Percentiles rank a stretch among this genome's conserved stretches.
phyloP scores from a whole-genome alignment of 495 filamentous ascomycete species.

The Haplographium delicatum region DNA sequence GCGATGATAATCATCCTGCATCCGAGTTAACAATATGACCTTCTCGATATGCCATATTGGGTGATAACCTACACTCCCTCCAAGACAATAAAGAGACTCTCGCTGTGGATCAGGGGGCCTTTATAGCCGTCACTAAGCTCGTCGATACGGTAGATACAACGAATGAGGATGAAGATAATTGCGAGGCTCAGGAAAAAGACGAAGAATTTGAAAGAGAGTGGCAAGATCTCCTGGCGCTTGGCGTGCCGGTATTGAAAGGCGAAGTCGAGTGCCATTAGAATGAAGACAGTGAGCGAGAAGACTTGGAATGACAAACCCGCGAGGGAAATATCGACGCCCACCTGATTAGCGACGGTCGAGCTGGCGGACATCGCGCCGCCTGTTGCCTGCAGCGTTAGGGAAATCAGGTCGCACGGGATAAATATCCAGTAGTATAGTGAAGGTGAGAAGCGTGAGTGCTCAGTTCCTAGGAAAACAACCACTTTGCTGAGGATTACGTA shows the following conservation, averaged over 20 bases:
- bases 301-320: slow-evolving; percentile 47
- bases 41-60: too few species aligned
- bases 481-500: slow-evolving; percentile 31
- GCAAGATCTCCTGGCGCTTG: slow-evolving; percentile 14
- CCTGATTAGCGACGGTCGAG: slow-evolving; percentile 24
- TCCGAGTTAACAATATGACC: too few species aligned
- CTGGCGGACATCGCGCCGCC: slow-evolving; percentile 46
- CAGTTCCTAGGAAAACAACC: slow-evolving; percentile 11
- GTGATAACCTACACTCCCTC: slow-evolving; percentile 38
- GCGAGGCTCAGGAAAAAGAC: slow-evolving; percentile 37
- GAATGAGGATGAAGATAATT: slow-evolving; percentile 39
- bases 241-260: slow-evolving; percentile 26
- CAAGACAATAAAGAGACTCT: slow-evolving; percentile 42
- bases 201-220: slow-evolving; percentile 35
- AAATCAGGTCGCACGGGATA: slow-evolving; percentile 45
- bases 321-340: slow-evolving; percentile 43
- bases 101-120: slow-evolving; percentile 36
- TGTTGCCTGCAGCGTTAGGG: slow-evolving; percentile 44
- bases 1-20: too few species aligned
- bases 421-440: slow-evolving; percentile 45
- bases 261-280: slow-evolving; percentile 40
- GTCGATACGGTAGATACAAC: slow-evolving; percentile 46
- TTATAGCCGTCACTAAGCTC: slow-evolving; percentile 44
- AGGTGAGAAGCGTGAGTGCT: slow-evolving; percentile 17
- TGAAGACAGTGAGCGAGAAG: slow-evolving; percentile 42